Conservation (phyloP, 345 rosid species). For the Euphorbia tirucalli region DNA sequence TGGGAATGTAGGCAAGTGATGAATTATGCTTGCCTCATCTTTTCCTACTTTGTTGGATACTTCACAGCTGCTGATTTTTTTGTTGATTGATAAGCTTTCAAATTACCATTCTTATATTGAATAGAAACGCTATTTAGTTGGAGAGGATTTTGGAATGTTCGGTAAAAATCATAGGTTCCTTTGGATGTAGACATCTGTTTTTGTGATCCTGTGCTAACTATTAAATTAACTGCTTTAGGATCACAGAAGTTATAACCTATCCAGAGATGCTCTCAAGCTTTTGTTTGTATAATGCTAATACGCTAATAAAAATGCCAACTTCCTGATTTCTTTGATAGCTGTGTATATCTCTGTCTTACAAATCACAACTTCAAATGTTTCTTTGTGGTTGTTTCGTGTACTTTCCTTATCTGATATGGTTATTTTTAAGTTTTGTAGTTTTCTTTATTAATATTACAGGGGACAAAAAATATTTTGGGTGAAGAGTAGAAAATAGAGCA, state of each 20-base stretch:
- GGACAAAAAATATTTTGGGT: background rate
- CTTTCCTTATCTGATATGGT: background rate
- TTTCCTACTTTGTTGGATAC: too few species aligned
- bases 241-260: background rate
- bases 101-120: background rate
- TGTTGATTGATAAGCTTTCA: background rate
- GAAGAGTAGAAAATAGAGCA: background rate
- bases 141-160: background rate
- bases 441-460: background rate
- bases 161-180: background rate
- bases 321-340: background rate
- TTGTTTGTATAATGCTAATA: too few species aligned
- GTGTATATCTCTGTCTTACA: background rate
- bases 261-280: background rate
- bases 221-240: background rate
- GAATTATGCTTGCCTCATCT: background rate
- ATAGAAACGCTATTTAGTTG: background rate
- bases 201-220: background rate
- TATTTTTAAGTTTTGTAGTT: background rate
- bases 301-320: background rate
- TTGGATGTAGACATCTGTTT: background rate
- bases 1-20: too few species aligned
- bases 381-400: background rate
- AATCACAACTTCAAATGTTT: background rate
- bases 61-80: background rate